phyloP scores from a whole-genome alignment of 768 basidiomycete species.

The Boletus fagicola region DNA sequence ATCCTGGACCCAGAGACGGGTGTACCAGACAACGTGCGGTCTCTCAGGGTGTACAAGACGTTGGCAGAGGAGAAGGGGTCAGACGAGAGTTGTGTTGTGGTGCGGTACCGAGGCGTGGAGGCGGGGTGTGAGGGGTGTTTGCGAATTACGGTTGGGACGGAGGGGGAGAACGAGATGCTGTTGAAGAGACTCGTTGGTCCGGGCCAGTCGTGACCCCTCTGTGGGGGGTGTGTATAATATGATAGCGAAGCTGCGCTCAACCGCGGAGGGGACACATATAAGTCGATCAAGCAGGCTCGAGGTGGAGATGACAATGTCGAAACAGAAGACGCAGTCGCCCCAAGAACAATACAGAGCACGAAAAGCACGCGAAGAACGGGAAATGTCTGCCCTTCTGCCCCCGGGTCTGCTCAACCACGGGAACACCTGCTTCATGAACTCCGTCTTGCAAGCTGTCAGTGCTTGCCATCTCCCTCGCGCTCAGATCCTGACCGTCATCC shows the following conservation, averaged over 20 bases:
- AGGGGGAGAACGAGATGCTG: slow-evolving; percentile 68
- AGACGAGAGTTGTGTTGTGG: slow-evolving; percentile 82
- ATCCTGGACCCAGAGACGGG: slow-evolving; percentile 49
- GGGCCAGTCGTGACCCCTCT: not conserved
- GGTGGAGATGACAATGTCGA: slow-evolving; percentile 37
- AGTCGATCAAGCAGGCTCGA: too few species aligned
- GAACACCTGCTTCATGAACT: slow-evolving; percentile 96
- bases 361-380: slow-evolving; percentile 61
- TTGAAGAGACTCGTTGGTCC: slow-evolving; percentile 46
- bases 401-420: slow-evolving; percentile 79
- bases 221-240: not conserved
- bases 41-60: slow-evolving; percentile 66
- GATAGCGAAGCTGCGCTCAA: not conserved
- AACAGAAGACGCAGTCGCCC: slow-evolving; percentile 53
- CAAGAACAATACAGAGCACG: slow-evolving; percentile 63
- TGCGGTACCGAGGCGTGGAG: slow-evolving; percentile 86
- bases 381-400: slow-evolving; percentile 58
- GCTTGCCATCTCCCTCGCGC: not conserved
- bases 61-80: slow-evolving; percentile 84
- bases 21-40: slow-evolving; percentile 56
- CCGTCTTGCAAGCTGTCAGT: slow-evolving; percentile 84
- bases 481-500: too few species aligned
- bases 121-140: slow-evolving; percentile 83
- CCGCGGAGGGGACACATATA: too few species aligned
- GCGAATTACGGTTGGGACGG: slow-evolving; percentile 85